Evolutionary conservation across 1,284 basidiomycete genomes (phyloP), one percentile per base, ranked within the genome.

Genomic region (Pascua sp.): DNA sequence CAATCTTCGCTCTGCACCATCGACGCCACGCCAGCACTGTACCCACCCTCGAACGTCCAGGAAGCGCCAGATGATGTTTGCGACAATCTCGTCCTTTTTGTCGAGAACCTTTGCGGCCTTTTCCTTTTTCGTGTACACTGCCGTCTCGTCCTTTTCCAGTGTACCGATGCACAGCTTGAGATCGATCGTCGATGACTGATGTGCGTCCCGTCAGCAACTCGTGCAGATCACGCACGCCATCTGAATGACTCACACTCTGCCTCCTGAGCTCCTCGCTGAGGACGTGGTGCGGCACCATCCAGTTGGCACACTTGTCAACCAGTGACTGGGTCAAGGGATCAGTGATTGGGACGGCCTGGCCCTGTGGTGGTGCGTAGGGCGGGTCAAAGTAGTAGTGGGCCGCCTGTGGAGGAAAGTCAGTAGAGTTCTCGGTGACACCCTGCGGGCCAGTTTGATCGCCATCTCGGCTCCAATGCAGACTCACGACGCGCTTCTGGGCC

Each of bases 61-160:
- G 84, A 98, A 96, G 47, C 95, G 85, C 94, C 94, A 98, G 62
- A 98, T 89, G 38, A 94, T 91, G 74, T 99, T 99, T 9, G 94
- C 95, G 2, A 99, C 95, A 0, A 96, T 83, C 76, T 99, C 96
- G 71, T 99, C 95, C 79, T 98, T 98, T 80, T 96, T 97, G 62
- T 98, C 95, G 40, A 99, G 81, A 5, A 92, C 94, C 49, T 90
- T 85, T 47, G 80, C 77, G 0, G 91, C 91, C 43, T 88, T 81
- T 66, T 87, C 87, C 56, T 92, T 88, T 52, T 62, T 62, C 4
- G 93, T 96, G 46, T 90, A 84, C 40, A 80, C 77, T 0, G 92
- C 91, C 18, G 88, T 81, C 67, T 87, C 87, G 53, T 92, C 89
- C 47, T 83, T 81, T 46, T 84, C 83, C 24, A 95, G 92, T 16